A percentile compares a stretch with the other conserved stretches of the same genome.
Evolutionary conservation across 306 rosid species (phyloP).

Genomic region (Dalbergia cultrata): DNA sequence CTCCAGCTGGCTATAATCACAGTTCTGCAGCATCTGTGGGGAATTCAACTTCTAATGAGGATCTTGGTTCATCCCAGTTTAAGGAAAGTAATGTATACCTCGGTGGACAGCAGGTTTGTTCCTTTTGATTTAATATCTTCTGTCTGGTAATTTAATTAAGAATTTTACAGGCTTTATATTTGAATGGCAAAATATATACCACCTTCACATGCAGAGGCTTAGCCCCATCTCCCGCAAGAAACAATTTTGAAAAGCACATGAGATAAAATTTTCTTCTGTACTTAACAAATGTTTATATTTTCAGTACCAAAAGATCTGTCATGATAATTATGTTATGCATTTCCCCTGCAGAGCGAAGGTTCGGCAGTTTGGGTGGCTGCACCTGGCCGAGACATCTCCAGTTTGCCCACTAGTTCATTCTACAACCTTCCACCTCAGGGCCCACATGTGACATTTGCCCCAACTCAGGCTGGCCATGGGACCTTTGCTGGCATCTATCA

Average conservation of each 20-base stretch:
- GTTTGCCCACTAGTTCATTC: slow-evolving; percentile 81
- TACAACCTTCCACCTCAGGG: slow-evolving; percentile 93
- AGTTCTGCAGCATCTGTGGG: slow-evolving; percentile 72
- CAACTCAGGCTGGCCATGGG: slow-evolving; percentile 89
- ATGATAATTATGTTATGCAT: slow-evolving; percentile 37
- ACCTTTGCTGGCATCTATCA: slow-evolving; percentile 87
- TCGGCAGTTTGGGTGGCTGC: slow-evolving; percentile 95
- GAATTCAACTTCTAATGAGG: slow-evolving; percentile 80
- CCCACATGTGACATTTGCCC: slow-evolving; percentile 86
- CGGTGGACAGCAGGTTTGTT: slow-evolving; percentile 87
- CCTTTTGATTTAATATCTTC: slow-evolving; percentile 35
- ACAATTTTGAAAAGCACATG: slow-evolving; percentile 12
- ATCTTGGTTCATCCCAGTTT: slow-evolving; percentile 82
- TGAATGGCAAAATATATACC: slow-evolving; percentile 11
- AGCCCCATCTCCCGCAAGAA: slow-evolving; percentile 4
- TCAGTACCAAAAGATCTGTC: neutral
- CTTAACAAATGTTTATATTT: neutral
- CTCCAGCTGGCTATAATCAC: slow-evolving; percentile 83
- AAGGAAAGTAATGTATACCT: slow-evolving; percentile 89
- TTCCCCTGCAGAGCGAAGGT: slow-evolving; percentile 81
- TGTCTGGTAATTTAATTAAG: slow-evolving; percentile 28
- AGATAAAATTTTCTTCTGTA: neutral
- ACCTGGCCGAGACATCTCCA: slow-evolving; percentile 86
- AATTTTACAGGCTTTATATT: slow-evolving; percentile 9
- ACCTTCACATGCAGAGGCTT: neutral